Conservation (phyloP, 495 filamentous ascomycete genomes). For the Daldinia childiae region DNA sequence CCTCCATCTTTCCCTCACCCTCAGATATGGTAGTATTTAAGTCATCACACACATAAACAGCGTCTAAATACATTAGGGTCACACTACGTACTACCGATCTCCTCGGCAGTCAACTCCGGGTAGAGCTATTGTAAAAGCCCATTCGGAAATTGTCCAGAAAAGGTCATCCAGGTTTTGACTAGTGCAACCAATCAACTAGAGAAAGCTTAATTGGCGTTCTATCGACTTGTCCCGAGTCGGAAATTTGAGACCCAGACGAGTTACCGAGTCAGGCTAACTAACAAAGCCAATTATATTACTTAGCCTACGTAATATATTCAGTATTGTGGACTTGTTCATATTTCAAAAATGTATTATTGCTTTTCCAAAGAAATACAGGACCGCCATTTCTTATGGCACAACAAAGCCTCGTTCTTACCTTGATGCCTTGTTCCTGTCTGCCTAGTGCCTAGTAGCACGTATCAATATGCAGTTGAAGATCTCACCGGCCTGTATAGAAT, state of each 20-base stretch:
- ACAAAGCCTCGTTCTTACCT: too few species aligned
- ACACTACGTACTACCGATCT: slow-evolving; percentile 38
- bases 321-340: too few species aligned
- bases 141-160: slow-evolving; percentile 31
- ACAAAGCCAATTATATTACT: background rate
- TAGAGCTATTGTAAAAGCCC: slow-evolving; percentile 33
- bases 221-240: slow-evolving; percentile 18
- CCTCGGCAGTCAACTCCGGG: slow-evolving; percentile 40
- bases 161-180: slow-evolving; percentile 15
- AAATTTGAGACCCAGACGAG: background rate
- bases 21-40: slow-evolving; percentile 34
- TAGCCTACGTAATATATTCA: slow-evolving; percentile 16
- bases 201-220: slow-evolving; percentile 29
- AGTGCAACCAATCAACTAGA: slow-evolving; percentile 18
- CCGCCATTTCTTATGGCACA: too few species aligned
- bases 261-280: slow-evolving; percentile 19
- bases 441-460: too few species aligned
- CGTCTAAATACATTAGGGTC: slow-evolving; percentile 37
- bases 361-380: too few species aligned
- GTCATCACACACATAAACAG: slow-evolving; percentile 17
- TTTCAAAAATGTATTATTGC: too few species aligned
- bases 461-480: background rate
- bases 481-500: background rate
- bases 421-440: too few species aligned
- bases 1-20: slow-evolving; percentile 23